Percentiles rank a stretch among this genome's conserved stretches.
phyloP scores from a whole-genome alignment of 2,329 filamentous ascomycete genomes.

The Venturia asperata region DNA sequence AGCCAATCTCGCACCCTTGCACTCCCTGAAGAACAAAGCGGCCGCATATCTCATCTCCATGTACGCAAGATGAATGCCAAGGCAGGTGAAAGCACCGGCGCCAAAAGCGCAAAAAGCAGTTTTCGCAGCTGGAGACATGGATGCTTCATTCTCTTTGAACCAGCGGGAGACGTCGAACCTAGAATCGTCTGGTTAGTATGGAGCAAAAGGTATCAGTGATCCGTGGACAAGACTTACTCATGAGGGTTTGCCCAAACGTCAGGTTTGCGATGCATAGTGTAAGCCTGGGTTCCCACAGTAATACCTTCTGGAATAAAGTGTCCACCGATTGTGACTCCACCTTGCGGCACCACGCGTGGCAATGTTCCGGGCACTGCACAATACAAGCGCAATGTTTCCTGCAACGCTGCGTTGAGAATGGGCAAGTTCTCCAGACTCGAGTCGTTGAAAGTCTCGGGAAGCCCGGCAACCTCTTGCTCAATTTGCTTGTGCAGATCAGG shows the following conservation, averaged over 20 bases:
- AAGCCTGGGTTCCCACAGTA: slow-evolving; percentile 18
- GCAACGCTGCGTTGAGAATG: slow-evolving; percentile 51
- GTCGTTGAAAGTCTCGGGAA: slow-evolving; percentile 16
- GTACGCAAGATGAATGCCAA: slow-evolving; percentile 60
- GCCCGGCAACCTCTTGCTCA: slow-evolving; percentile 11
- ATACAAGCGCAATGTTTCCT: slow-evolving; percentile 56
- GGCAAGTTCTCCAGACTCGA: slow-evolving; percentile 40
- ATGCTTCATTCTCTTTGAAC: slow-evolving; percentile 24
- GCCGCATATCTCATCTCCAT: slow-evolving; percentile 50
- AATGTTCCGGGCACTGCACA: slow-evolving; percentile 56
- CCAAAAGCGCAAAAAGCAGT: slow-evolving; percentile 64
- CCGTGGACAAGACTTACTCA: not conserved
- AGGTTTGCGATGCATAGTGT: slow-evolving; percentile 17
- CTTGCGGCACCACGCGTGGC: slow-evolving; percentile 45
- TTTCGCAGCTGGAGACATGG: slow-evolving; percentile 31
- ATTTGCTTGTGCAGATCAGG: slow-evolving; percentile 16
- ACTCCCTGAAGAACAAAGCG: slow-evolving; percentile 47
- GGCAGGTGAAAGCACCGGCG: slow-evolving; percentile 60
- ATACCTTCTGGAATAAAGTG: slow-evolving; percentile 16
- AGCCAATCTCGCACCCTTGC: slow-evolving; percentile 15
- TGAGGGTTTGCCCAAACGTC: slow-evolving; percentile 10
- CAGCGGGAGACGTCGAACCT: slow-evolving; percentile 32
- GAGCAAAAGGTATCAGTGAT: not conserved
- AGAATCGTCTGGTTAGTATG: not conserved
- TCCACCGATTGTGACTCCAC: slow-evolving; percentile 13